These are phyloP conservation scores for Diphasiastrum complanatum DNA, from an alignment of 83 land plant genomes.

Conservation along the genomic window DNA sequence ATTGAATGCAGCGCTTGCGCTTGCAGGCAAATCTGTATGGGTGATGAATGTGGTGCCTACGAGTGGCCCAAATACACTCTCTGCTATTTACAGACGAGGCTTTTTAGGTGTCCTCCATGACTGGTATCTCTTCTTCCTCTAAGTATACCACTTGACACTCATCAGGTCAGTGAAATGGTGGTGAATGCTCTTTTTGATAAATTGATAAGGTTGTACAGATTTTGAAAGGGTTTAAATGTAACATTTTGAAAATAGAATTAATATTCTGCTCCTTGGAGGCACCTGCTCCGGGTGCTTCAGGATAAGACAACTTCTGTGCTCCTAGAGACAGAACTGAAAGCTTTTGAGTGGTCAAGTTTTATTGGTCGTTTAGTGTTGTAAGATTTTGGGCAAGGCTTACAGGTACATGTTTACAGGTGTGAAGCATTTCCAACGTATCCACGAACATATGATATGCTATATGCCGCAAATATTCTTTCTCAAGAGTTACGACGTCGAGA, in stretches of 20 bases:
- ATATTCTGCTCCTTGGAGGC: no score
- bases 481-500: slow-evolving; percentile 38
- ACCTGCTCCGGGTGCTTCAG: no score
- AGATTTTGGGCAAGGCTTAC: neutral
- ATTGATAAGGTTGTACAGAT: neutral
- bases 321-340: no score
- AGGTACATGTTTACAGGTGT: slow-evolving; percentile 6
- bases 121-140: slow-evolving; percentile 47
- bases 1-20: slow-evolving; percentile 70
- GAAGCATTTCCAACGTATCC: slow-evolving; percentile 88
- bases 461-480: slow-evolving; percentile 68
- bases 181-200: neutral
- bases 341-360: neutral
- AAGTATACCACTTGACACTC: neutral
- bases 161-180: neutral
- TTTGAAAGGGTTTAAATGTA: neutral
- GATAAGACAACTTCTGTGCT: neutral
- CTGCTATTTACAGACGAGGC: slow-evolving; percentile 73
- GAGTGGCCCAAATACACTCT: slow-evolving; percentile 52
- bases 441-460: slow-evolving; percentile 85
- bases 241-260: no score
- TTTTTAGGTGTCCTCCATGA: slow-evolving; percentile 85
- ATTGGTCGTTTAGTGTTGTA: no score
- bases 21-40: slow-evolving; percentile 76
- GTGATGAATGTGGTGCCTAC: slow-evolving; percentile 97